phyloP scores from a whole-genome alignment of 345 rosid genomes.

The Luvunga scandens region DNA sequence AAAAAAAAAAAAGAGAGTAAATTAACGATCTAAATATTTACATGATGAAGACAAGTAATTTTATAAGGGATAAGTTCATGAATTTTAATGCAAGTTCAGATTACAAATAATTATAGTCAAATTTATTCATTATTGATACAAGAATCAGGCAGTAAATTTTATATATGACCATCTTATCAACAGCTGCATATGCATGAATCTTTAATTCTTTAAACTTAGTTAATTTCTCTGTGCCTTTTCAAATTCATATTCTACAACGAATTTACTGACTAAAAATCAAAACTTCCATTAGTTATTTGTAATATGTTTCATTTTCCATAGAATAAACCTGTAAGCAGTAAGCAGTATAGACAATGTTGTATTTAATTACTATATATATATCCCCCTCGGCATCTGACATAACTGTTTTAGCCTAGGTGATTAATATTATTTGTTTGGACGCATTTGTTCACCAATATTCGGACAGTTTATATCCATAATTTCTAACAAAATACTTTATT shows the following conservation, averaged over 20 bases:
- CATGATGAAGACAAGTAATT: background rate
- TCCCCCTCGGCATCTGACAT: background rate
- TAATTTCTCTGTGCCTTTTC: too few relatives aligned
- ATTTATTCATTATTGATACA: too few relatives aligned
- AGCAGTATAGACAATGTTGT: too few relatives aligned
- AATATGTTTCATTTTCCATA: too few relatives aligned
- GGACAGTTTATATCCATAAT: background rate
- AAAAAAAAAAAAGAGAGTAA: too few relatives aligned
- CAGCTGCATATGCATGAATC: background rate
- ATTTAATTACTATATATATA: too few relatives aligned
- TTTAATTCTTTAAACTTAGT: too few relatives aligned
- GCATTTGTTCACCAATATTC: conserved; percentile 18
- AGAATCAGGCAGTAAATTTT: background rate
- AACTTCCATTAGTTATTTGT: too few relatives aligned
- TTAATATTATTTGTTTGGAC: conserved; percentile 21
- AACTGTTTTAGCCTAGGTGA: background rate
- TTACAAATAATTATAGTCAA: background rate
- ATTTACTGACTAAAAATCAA: too few relatives aligned
- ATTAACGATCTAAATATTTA: background rate
- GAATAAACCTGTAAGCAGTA: too few relatives aligned
- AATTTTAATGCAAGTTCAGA: background rate
- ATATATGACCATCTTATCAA: too few relatives aligned
- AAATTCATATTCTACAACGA: too few relatives aligned
- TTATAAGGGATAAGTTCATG: background rate
- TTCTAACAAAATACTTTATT: conserved; percentile 7